Evolutionary conservation across 345 rosid genomes (phyloP).

Genomic region (Pistacia atlantica): DNA sequence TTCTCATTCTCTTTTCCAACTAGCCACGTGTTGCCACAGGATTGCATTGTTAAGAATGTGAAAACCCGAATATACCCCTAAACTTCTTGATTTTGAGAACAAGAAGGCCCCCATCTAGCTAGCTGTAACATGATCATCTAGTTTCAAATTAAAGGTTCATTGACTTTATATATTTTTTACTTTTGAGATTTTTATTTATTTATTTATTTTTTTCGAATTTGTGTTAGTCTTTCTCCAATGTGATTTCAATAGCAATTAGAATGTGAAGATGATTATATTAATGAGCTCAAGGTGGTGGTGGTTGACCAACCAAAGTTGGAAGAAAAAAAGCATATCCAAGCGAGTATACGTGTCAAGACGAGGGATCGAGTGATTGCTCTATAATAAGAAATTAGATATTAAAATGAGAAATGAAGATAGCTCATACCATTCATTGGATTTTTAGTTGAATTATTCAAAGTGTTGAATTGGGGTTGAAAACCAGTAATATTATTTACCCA

Average conservation of each 20-base stretch:
- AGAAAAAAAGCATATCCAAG: too few species aligned
- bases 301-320: neutral
- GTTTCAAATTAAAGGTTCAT: neutral
- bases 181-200: neutral
- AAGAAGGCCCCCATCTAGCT: neutral
- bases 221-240: neutral
- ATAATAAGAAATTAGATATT: too few species aligned
- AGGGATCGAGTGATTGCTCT: too few species aligned
- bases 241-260: conserved; percentile 6
- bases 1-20: neutral
- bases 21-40: neutral
- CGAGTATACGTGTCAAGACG: too few species aligned
- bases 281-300: conserved; percentile 7
- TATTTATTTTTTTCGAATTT: neutral
- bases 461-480: too few species aligned
- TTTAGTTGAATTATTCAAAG: too few species aligned
- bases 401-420: too few species aligned
- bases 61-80: conserved; percentile 9
- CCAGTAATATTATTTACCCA: too few species aligned
- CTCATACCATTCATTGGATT: too few species aligned
- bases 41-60: neutral
- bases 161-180: conserved; percentile 1
- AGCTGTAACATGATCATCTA: neutral
- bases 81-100: neutral
- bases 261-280: neutral